phyloP scores from a whole-genome alignment of 2,329 filamentous ascomycete species.

The Aureobasidium sp. region DNA sequence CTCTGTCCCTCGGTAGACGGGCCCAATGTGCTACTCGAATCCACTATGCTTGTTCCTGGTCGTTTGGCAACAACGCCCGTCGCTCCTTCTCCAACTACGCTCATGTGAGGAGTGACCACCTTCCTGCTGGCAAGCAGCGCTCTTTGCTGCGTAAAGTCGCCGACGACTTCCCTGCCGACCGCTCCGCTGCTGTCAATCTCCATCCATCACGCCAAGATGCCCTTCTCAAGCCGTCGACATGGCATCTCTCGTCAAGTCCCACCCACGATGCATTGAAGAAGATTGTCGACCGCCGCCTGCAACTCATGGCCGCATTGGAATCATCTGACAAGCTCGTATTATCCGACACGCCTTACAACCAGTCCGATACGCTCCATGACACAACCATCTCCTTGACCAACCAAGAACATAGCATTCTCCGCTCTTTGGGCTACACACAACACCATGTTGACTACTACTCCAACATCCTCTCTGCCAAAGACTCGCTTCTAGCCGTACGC shows the following conservation, averaged over 20 bases:
- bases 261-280: not conserved
- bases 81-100: not conserved
- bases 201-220: not conserved
- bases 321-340: not conserved
- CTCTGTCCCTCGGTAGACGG: constrained; percentile 11
- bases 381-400: not conserved
- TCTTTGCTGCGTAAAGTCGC: not conserved
- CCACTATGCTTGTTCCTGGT: not conserved
- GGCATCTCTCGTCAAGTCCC: not conserved
- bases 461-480: constrained; percentile 15
- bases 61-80: constrained; percentile 7
- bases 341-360: not conserved
- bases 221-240: not conserved
- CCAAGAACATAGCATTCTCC: constrained; percentile 12
- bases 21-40: not conserved
- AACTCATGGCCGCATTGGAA: not conserved
- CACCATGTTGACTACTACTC: constrained; percentile 21
- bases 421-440: constrained; percentile 13
- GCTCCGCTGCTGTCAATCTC: not conserved
- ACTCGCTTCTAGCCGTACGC: constrained; percentile 17
- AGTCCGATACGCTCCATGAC: not conserved
- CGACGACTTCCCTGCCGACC: not conserved
- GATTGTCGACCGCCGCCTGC: not conserved
- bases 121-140: not conserved
- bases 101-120: constrained; percentile 1